Evolutionary conservation across 805 yeast species (phyloP), one percentile per base, ranked within the genome.

Genomic region (Zygoascus flipseniorum): DNA sequence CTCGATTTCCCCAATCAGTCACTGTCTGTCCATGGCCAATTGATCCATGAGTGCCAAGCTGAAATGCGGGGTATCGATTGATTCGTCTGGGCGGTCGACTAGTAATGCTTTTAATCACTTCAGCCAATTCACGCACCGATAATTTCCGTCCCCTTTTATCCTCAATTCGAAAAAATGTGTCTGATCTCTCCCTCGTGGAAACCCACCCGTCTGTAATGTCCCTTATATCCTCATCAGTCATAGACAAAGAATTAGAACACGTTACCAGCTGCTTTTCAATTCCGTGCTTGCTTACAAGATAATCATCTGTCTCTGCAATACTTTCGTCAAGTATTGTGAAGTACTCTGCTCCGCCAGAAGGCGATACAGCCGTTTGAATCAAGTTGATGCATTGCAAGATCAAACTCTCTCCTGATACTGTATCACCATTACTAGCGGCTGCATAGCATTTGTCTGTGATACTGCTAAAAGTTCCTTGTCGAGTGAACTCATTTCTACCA

Each of bases 31-130:
- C 59, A 23, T 50, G 48, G 9, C 60, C 60, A 20, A 51, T 49
- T 31, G 48, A 48, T n/a, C 55, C 57, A 28, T 54, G 54, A 5
- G 59, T 52, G 18, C 55, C 48, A 13, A 60, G 51, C 51, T 57
- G 61, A 32, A 55, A 51, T 1, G 64, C 62, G 8, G 58, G 52
- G 51, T 53, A 59, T 26, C 53, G 49, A 48, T 60, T 60, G 51
- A 58, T 56, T 23, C 64, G 54, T 28, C 64, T 47, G 1, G 64
- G 64, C 2, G 64, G 64, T 20, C 64, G 53, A 10, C 58, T 54
- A 19, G 55, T 52, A 14, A 60, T 28, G 11, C 58, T 54, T 18
- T 48, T 48, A 4, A 60, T 47, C 14, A 56, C 58, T 31, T 52
- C 55, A 23, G 48, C 31, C 23, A 60, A 50, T 49, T 60, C 62